Conservation (phyloP, 2,329 filamentous ascomycete species). For the Diaporthe citri region DNA sequence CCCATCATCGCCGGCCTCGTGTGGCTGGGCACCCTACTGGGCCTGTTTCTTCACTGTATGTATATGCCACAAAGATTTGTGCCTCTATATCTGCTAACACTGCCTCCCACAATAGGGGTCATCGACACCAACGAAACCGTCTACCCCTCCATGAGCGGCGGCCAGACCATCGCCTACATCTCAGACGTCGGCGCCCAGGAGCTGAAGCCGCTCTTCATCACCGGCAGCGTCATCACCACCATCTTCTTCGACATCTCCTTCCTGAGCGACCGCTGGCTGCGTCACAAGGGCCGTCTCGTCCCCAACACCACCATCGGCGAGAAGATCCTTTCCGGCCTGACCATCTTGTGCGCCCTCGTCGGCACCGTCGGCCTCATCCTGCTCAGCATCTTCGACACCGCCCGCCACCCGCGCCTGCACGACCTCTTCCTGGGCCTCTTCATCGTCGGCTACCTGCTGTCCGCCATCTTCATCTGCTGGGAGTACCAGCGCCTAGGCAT, state of each 20-base stretch:
- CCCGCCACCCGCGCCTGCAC: conserved; percentile 76
- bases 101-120: conserved; percentile 52
- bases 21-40: conserved; percentile 77
- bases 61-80: not conserved
- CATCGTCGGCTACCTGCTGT: conserved; percentile 86
- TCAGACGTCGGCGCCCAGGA: conserved; percentile 72
- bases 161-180: conserved; percentile 78
- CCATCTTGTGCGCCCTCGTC: conserved; percentile 76
- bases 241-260: conserved; percentile 87
- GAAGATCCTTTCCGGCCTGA: conserved; percentile 71
- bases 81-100: not conserved
- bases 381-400: conserved; percentile 87
- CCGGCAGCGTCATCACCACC: conserved; percentile 77
- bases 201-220: conserved; percentile 84
- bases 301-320: conserved; percentile 76
- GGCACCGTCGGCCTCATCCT: conserved; percentile 86
- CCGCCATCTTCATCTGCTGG: conserved; percentile 88
- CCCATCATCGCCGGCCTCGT: conserved; percentile 76
- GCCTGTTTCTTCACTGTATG: conserved; percentile 75
- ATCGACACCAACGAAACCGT: conserved; percentile 64
- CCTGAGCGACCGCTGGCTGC: conserved; percentile 84
- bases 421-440: conserved; percentile 85
- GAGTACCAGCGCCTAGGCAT: conserved; percentile 90
- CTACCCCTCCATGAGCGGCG: conserved; percentile 71
- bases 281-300: conserved; percentile 82